phyloP scores from a whole-genome alignment of 805 yeast species.

The Metschnikowia vanudenii region DNA sequence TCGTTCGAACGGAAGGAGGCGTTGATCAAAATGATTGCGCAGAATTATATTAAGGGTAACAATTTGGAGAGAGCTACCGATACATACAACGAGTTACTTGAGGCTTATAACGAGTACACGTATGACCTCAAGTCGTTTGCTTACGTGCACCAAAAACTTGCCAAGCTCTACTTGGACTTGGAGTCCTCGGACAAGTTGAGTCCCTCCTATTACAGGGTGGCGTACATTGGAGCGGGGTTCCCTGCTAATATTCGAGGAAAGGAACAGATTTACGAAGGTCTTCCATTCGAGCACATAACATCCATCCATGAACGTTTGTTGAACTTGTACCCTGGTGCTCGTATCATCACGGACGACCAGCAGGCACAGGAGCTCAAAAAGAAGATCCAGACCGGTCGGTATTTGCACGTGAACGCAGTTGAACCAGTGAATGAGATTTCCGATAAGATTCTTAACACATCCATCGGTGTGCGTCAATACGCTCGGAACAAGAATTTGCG shows the following conservation, averaged over 20 bases:
- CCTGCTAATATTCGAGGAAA: slow-evolving; percentile 74
- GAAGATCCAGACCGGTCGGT: slow-evolving; percentile 66
- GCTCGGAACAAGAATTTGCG: slow-evolving; percentile 72
- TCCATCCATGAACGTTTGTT: slow-evolving; percentile 76
- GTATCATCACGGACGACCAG: slow-evolving; percentile 58
- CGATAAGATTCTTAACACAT: slow-evolving; percentile 43
- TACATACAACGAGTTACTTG: slow-evolving; percentile 71
- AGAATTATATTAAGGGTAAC: slow-evolving; percentile 65
- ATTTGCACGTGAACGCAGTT: slow-evolving; percentile 67
- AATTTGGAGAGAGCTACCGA: slow-evolving; percentile 79
- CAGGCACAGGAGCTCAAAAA: slow-evolving; percentile 52
- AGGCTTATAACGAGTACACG: slow-evolving; percentile 68
- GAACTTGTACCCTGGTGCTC: slow-evolving; percentile 78
- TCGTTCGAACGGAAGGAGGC: slow-evolving; percentile 79
- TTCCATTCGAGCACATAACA: slow-evolving; percentile 82
- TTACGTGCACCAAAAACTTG: slow-evolving; percentile 63
- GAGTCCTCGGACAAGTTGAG: slow-evolving; percentile 69
- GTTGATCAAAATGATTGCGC: slow-evolving; percentile 66
- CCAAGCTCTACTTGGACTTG: slow-evolving; percentile 63
- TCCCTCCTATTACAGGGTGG: slow-evolving; percentile 76
- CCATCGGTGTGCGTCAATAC: slow-evolving; percentile 67
- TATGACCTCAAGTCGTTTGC: slow-evolving; percentile 77
- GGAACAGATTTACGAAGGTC: slow-evolving; percentile 80
- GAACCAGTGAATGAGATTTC: slow-evolving; percentile 61
- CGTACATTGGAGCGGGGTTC: slow-evolving; percentile 82